A percentile compares a stretch with the other conserved stretches of the same genome.
These are phyloP conservation scores for Fusarium caatingaense DNA, from an alignment of 2,329 filamentous ascomycete species.

Conservation along the genomic window DNA sequence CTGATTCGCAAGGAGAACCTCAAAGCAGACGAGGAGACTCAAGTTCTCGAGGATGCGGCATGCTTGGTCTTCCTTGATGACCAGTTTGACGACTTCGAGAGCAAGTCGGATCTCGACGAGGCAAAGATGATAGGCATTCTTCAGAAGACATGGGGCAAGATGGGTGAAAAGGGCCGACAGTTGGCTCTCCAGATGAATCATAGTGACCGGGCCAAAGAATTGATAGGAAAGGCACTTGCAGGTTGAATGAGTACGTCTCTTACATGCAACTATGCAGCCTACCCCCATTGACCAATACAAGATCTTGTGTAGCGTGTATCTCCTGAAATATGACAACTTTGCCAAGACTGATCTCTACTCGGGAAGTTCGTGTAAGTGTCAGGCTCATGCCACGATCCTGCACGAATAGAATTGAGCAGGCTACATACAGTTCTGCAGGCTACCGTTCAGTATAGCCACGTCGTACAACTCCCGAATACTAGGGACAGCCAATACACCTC, in stretches of 20 bases:
- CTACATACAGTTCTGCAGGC: background rate
- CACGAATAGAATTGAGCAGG: conserved; percentile 2
- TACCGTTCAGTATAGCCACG: background rate
- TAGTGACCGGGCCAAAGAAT: conserved; percentile 68
- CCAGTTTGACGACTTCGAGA: conserved; percentile 84
- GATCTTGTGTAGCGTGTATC: background rate
- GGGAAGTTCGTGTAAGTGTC: background rate
- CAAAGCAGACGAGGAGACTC: conserved; percentile 68
- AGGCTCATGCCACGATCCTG: conserved; percentile 6
- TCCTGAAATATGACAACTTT: background rate
- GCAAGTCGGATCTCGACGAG: conserved; percentile 73
- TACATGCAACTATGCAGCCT: background rate
- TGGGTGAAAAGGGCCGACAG: conserved; percentile 71
- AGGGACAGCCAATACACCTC: background rate
- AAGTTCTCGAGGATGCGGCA: conserved; percentile 85
- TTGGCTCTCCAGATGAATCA: conserved; percentile 75
- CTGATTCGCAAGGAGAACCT: conserved; percentile 84
- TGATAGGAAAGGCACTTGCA: conserved; percentile 72
- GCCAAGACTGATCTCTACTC: conserved; percentile 2
- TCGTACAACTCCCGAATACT: background rate
- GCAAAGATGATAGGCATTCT: conserved; percentile 80
- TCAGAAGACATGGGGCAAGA: conserved; percentile 81
- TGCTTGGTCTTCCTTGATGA: conserved; percentile 90
- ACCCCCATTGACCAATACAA: background rate
- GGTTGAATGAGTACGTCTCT: conserved; percentile 14